A percentile compares a stretch with the other conserved stretches of the same genome.
Conservation (phyloP, 768 basidiomycete species). For the Kwoniella europaea region DNA sequence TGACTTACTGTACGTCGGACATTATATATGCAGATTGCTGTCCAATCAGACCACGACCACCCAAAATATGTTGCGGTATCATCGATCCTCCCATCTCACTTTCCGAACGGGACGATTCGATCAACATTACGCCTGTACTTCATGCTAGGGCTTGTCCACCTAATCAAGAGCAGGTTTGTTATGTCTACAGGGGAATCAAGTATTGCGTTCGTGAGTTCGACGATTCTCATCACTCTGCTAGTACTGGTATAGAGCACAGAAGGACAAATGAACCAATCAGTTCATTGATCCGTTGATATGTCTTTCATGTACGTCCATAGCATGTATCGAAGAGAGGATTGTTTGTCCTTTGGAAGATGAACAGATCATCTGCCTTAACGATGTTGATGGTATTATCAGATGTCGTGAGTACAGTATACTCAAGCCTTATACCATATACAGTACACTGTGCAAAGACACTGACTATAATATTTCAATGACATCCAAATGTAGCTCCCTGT, state of each 20-base stretch:
- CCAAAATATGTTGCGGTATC: background rate
- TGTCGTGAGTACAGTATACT: background rate
- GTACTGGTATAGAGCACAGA: too few species aligned
- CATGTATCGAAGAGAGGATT: conserved; percentile 12
- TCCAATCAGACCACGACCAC: background rate
- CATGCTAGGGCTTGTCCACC: background rate
- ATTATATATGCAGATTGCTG: background rate
- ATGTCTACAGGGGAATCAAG: background rate
- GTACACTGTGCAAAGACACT: too few species aligned
- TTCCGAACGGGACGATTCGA: background rate
- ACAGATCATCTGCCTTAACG: background rate
- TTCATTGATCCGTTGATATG: too few species aligned
- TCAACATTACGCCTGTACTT: background rate
- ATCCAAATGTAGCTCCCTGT: background rate
- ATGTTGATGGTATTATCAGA: background rate
- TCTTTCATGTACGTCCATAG: background rate
- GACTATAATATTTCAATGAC: too few species aligned
- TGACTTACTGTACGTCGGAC: too few species aligned
- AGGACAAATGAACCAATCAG: too few species aligned
- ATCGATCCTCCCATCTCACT: background rate
- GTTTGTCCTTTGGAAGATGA: conserved; percentile 5
- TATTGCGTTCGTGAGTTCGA: background rate
- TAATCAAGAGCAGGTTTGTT: background rate
- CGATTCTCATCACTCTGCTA: background rate
- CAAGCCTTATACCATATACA: too few species aligned